phyloP scores from a whole-genome alignment of 805 yeast species.

The Komagataella populi region DNA sequence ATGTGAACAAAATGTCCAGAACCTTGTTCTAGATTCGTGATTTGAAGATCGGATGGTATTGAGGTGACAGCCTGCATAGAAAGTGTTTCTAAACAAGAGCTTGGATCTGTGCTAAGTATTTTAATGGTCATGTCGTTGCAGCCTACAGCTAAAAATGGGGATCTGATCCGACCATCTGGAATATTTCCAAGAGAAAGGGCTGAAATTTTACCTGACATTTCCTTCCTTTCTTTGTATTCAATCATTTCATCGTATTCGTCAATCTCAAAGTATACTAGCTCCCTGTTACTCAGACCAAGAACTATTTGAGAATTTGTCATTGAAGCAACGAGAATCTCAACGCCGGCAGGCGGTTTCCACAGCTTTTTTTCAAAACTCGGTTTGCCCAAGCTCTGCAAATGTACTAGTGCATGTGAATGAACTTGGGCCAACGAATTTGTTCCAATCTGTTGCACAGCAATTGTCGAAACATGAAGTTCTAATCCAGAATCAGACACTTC shows the following conservation, averaged over 20 bases:
- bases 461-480: constrained; percentile 40
- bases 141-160: constrained; percentile 56
- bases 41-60: constrained; percentile 22
- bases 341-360: constrained; percentile 81
- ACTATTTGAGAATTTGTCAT: constrained; percentile 57
- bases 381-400: constrained; percentile 25
- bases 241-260: constrained; percentile 51
- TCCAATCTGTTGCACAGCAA: constrained; percentile 62
- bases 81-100: constrained; percentile 43
- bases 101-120: constrained; percentile 48
- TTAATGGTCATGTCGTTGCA: constrained; percentile 58
- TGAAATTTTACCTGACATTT: constrained; percentile 36
- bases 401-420: constrained; percentile 56
- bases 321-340: constrained; percentile 43
- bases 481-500: constrained; percentile 60
- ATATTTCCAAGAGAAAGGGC: constrained; percentile 36
- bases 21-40: constrained; percentile 17
- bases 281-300: constrained; percentile 58
- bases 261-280: constrained; percentile 72
- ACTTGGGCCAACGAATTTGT: constrained; percentile 52
- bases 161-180: constrained; percentile 29
- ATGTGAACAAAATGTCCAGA: constrained; percentile 39
- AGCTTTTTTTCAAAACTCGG: constrained; percentile 17
- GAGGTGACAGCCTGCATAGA: constrained; percentile 58
- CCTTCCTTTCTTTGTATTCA: constrained; percentile 54